Evolutionary conservation across 2,329 filamentous ascomycete genomes (phyloP).

Genomic region (Lecanoromycetidae sp.): DNA sequence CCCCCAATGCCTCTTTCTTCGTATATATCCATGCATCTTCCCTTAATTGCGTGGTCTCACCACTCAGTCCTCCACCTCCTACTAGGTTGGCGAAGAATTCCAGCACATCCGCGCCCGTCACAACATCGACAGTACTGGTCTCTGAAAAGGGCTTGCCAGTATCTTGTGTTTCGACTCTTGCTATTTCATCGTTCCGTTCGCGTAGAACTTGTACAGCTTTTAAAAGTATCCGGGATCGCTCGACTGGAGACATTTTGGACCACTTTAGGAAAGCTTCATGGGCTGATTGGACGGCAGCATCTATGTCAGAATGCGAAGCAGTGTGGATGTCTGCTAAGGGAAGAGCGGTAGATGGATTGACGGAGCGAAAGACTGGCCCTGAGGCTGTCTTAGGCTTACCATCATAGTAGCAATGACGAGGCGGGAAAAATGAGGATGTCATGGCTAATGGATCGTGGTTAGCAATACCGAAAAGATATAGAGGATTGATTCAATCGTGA

Average conservation of each 20-base stretch:
- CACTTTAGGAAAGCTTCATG: constrained; percentile 60
- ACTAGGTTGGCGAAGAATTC: constrained; percentile 78
- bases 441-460: constrained; percentile 19
- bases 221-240: constrained; percentile 65
- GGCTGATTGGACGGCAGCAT: constrained; percentile 60
- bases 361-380: constrained; percentile 53
- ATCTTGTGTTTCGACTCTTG: constrained; percentile 67
- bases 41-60: constrained; percentile 62
- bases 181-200: constrained; percentile 65
- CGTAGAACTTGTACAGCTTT: constrained; percentile 63
- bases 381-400: constrained; percentile 53
- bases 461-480: no score
- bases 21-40: constrained; percentile 72
- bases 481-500: no score
- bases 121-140: constrained; percentile 70
- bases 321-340: constrained; percentile 60
- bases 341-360: constrained; percentile 61
- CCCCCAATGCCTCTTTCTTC: constrained; percentile 67
- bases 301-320: constrained; percentile 54
- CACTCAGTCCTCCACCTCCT: constrained; percentile 65
- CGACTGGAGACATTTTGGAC: constrained; percentile 62
- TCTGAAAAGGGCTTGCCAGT: constrained; percentile 79
- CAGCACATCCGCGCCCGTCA: constrained; percentile 71
- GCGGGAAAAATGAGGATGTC: constrained; percentile 30
- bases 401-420: constrained; percentile 61